phyloP scores from a whole-genome alignment of 2,329 filamentous ascomycete genomes.

The Ophiostoma ips region DNA sequence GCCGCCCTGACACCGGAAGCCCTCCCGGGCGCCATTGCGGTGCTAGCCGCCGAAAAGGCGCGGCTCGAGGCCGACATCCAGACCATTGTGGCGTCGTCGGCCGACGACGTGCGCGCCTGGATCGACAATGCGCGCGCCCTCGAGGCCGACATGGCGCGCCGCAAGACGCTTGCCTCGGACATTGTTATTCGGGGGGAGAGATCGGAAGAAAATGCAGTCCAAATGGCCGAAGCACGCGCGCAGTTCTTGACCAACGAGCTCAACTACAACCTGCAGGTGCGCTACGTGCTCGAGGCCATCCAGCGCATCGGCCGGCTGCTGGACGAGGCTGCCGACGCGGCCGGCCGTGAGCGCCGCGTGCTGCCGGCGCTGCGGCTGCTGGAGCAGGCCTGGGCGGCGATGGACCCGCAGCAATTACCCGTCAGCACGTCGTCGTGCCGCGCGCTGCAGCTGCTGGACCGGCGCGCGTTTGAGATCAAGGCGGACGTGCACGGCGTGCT shows the following conservation, averaged over 20 bases:
- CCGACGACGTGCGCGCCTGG: conserved; percentile 73
- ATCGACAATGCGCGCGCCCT: conserved; percentile 70
- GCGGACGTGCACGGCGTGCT: conserved; percentile 52
- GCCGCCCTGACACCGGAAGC: conserved; percentile 21
- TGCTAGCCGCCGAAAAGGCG: conserved; percentile 27
- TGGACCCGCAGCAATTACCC: conserved; percentile 46
- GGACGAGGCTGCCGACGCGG: conserved; percentile 42
- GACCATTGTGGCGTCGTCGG: conserved; percentile 59
- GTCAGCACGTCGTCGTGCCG: conserved; percentile 47
- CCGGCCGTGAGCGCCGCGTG: conserved; percentile 39
- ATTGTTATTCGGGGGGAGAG: conserved; percentile 67
- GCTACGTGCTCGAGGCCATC: conserved; percentile 35
- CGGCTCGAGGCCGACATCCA: conserved; percentile 52
- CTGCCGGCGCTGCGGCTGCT: conserved; percentile 43
- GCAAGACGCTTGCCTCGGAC: conserved; percentile 63
- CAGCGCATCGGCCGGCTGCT: conserved; percentile 46
- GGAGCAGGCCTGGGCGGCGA: conserved; percentile 43
- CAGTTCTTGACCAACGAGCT: conserved; percentile 44
- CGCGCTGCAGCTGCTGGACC: conserved; percentile 49
- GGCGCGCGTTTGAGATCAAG: conserved; percentile 52
- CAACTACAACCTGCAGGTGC: conserved; percentile 44
- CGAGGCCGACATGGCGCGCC: conserved; percentile 72
- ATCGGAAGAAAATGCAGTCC: conserved; percentile 17
- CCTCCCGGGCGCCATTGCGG: conserved; percentile 27
- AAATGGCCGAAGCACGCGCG: conserved; percentile 39